Evolutionary conservation across 208 protist species (phyloP).

Genomic region (Wallacemonas sp.): DNA sequence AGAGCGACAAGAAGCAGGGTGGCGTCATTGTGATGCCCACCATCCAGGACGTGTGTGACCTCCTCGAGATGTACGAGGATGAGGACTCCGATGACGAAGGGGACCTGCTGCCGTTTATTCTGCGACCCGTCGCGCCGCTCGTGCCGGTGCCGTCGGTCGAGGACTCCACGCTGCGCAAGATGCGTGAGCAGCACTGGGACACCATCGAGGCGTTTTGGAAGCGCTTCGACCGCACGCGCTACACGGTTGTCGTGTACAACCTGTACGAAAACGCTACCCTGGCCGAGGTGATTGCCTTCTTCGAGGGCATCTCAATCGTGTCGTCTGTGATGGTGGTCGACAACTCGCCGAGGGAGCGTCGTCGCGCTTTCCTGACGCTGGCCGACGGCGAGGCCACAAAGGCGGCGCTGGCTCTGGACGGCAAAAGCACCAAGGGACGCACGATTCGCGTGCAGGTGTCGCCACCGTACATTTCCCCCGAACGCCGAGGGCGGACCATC

Average conservation of each 20-base stretch:
- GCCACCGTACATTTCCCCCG: constrained; percentile 67
- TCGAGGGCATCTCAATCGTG: constrained; percentile 46
- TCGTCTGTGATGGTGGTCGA: constrained; percentile 60
- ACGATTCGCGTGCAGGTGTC: constrained; percentile 83
- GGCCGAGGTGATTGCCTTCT: constrained; percentile 56
- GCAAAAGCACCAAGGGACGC: constrained; percentile 78
- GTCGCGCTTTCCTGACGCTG: constrained; percentile 79
- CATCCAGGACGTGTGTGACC: constrained; percentile 75
- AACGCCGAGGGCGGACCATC: constrained; percentile 57
- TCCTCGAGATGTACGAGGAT: constrained; percentile 88
- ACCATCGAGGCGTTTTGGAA: constrained; percentile 76
- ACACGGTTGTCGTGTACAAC: constrained; percentile 82
- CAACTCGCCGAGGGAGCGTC: constrained; percentile 53
- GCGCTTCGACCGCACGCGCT: constrained; percentile 54
- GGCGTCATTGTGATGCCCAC: constrained; percentile 82
- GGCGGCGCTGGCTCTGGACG: constrained; percentile 72
- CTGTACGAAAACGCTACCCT: constrained; percentile 71
- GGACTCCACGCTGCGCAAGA: constrained; percentile 69
- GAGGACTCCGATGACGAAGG: constrained; percentile 88
- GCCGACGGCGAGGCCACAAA: constrained; percentile 39
- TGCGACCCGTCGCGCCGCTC: constrained; percentile 73
- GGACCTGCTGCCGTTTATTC: constrained; percentile 74
- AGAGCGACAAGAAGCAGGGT: constrained; percentile 56
- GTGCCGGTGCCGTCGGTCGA: constrained; percentile 76
- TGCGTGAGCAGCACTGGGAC: constrained; percentile 74